A percentile compares a stretch with the other conserved stretches of the same genome.
Conservation (phyloP, 2,329 filamentous ascomycete species). For the Ophiocordyceps unilateralis region DNA sequence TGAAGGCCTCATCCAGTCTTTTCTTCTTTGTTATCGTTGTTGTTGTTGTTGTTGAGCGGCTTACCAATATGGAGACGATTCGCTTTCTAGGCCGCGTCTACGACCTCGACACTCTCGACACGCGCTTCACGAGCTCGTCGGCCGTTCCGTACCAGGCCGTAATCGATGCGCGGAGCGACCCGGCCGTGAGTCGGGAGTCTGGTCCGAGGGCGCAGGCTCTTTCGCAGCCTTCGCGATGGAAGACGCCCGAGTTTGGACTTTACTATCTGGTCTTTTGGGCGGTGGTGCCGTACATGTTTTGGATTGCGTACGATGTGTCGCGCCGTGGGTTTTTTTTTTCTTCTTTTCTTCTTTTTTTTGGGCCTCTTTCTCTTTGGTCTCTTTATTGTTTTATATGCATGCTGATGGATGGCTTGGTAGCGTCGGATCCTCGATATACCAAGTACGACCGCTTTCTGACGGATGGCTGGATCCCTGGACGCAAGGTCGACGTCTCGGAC, state of each 20-base stretch:
- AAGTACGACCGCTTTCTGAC: constrained; percentile 56
- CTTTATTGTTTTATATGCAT: no score
- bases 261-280: constrained; percentile 56
- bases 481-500: constrained; percentile 86
- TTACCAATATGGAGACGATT: constrained; percentile 19
- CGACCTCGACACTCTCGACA: constrained; percentile 44
- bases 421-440: constrained; percentile 62
- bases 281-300: constrained; percentile 75
- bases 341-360: not conserved
- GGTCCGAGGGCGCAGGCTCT: constrained; percentile 20
- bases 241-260: constrained; percentile 66
- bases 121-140: constrained; percentile 50
- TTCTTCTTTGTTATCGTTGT: not conserved
- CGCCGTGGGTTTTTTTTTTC: constrained; percentile 38
- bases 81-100: constrained; percentile 37
- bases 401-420: constrained; percentile 26
- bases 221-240: constrained; percentile 59
- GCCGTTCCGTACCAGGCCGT: constrained; percentile 46
- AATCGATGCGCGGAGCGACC: constrained; percentile 31
- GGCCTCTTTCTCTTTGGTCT: not conserved
- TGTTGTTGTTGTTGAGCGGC: not conserved
- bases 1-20: not conserved
- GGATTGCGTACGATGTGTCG: constrained; percentile 73
- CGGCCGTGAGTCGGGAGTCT: constrained; percentile 15
- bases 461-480: constrained; percentile 79